Evolutionary conservation across 306 rosid species (phyloP).

Genomic region (Acmispon strigosus): DNA sequence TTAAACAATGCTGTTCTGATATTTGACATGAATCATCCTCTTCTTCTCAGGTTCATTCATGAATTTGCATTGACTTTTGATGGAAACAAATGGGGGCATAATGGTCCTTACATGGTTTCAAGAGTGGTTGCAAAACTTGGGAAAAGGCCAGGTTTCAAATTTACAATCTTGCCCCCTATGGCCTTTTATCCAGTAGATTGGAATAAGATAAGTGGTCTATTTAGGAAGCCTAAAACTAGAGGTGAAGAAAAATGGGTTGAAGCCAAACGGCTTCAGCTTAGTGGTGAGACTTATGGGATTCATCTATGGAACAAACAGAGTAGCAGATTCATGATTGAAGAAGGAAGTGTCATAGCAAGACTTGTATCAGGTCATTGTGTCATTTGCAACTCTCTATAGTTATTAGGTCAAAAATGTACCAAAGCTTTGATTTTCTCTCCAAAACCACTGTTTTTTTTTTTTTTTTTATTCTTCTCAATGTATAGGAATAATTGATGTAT

Average conservation of each 20-base stretch:
- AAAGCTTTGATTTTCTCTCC: neutral
- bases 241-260: constrained; percentile 46
- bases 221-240: constrained; percentile 33
- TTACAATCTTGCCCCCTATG: constrained; percentile 42
- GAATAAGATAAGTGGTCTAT: constrained; percentile 43
- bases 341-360: constrained; percentile 57
- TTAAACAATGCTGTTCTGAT: constrained; percentile 73
- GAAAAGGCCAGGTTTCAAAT: constrained; percentile 23
- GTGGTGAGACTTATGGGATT: constrained; percentile 46
- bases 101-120: constrained; percentile 84
- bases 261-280: constrained; percentile 44
- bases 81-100: constrained; percentile 81
- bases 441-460: neutral
- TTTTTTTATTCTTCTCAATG: neutral
- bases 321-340: constrained; percentile 43
- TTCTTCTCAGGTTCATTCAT: constrained; percentile 51
- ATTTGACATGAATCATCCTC: constrained; percentile 77
- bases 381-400: constrained; percentile 32
- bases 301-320: constrained; percentile 82
- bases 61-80: constrained; percentile 67
- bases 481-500: constrained; percentile 4
- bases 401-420: neutral
- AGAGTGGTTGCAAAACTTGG: constrained; percentile 50
- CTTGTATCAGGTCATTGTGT: constrained; percentile 47
- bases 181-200: constrained; percentile 71